Conservation (phyloP, 2,329 filamentous ascomycete species). For the Botrytis hyacinthi region DNA sequence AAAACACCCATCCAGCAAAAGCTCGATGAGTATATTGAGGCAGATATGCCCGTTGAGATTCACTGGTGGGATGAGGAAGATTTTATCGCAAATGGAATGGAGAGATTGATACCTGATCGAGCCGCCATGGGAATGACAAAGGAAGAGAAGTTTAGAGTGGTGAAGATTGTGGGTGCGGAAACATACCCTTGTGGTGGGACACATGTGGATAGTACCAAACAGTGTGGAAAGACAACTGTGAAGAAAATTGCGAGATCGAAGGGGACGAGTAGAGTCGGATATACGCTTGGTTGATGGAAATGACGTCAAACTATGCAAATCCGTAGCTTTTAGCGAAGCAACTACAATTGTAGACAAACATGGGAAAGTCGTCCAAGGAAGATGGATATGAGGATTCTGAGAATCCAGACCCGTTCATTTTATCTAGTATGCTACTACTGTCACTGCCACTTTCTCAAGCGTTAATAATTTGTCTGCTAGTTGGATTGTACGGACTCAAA, state of each 20-base stretch:
- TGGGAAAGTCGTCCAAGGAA: background rate
- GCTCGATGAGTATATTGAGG: slow-evolving; percentile 57
- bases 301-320: background rate
- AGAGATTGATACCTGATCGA: slow-evolving; percentile 54
- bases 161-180: slow-evolving; percentile 66
- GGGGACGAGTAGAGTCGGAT: slow-evolving; percentile 56
- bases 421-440: background rate
- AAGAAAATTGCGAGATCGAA: slow-evolving; percentile 66
- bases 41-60: slow-evolving; percentile 58
- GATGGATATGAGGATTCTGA: background rate
- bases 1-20: slow-evolving; percentile 61
- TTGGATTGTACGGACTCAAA: background rate
- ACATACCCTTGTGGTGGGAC: slow-evolving; percentile 75
- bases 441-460: background rate
- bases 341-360: background rate
- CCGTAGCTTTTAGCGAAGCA: background rate
- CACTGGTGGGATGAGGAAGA: slow-evolving; percentile 67
- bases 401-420: background rate
- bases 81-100: slow-evolving; percentile 53
- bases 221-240: slow-evolving; percentile 60
- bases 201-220: slow-evolving; percentile 61
- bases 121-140: slow-evolving; percentile 41
- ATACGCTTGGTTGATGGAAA: slow-evolving; percentile 17
- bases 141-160: slow-evolving; percentile 58
- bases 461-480: background rate